These are phyloP conservation scores for Botrytis hyacinthi DNA, from an alignment of 2,329 filamentous ascomycete genomes.

Conservation along the genomic window DNA sequence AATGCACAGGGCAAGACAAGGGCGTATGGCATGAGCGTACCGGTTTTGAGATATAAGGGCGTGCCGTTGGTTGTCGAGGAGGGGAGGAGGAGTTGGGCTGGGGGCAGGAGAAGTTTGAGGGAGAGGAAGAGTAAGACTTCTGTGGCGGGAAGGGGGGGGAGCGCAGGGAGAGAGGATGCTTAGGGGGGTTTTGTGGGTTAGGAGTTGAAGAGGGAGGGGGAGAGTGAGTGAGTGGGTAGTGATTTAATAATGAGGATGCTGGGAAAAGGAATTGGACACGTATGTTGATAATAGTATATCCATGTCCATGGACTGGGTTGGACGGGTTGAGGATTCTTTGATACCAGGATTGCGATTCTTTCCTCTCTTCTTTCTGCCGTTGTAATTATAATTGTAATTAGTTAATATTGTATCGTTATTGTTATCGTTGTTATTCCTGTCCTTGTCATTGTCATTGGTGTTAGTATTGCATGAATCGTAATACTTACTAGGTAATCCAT, in stretches of 20 bases:
- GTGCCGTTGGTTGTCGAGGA: background rate
- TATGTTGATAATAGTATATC: background rate
- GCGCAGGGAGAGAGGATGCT: background rate
- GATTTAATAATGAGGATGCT: background rate
- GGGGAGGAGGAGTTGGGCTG: slow-evolving; percentile 1
- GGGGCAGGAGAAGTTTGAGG: background rate
- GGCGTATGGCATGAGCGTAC: slow-evolving; percentile 84
- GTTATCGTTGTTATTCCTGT: too few species aligned
- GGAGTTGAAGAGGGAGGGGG: too few species aligned
- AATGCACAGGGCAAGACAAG: slow-evolving; percentile 77
- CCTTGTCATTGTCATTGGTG: too few species aligned
- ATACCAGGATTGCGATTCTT: background rate
- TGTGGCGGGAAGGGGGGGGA: background rate
- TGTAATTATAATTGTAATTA: background rate
- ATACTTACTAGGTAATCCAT: background rate
- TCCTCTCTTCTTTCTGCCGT: background rate
- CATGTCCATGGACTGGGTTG: background rate
- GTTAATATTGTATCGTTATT: background rate
- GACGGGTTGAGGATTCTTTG: background rate
- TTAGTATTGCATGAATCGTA: too few species aligned
- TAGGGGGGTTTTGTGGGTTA: background rate
- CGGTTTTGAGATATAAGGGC: slow-evolving; percentile 41
- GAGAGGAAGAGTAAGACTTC: background rate
- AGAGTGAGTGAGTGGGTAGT: too few species aligned
- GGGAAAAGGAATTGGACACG: background rate